Base-by-base conservation (phyloP, 305 asterid species). In the Fraxinus albicans region DNA sequence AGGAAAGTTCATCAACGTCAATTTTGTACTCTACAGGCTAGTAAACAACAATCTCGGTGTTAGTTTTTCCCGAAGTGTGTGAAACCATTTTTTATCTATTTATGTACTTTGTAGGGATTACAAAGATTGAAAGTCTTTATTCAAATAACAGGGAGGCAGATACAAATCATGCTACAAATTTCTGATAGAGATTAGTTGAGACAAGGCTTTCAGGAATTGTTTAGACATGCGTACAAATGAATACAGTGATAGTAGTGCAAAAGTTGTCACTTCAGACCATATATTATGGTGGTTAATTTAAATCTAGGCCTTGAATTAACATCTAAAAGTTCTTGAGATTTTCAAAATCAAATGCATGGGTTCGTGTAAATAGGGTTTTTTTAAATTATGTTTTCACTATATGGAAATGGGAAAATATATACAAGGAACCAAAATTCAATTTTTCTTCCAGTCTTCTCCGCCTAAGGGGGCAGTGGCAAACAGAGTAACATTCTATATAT, bases 11-110 rank as follows among this genome's bases (percentile, higher is more conserved):
- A 21, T 34, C 65, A 34, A 73, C 7, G 5, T 10, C 15, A 29
- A 47, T 67, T 73, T 74, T 82, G 36, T 29, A 69, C 67, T 80
- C 81, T 29, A 76, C 50, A 25, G 50, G 38, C 40, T 3, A 23
- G 58, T 73, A 12, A 53, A 73, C 55, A 70, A 47, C 23, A 65
- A 75, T 36, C 60, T 69, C 2, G 10, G 6, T 17, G 42, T 50
- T 72, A 58, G 70, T 65, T 44, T 23, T 40, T 33, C 79, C 13
- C 60, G 3, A 38, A 38, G 80, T 34, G 47, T 29, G 65, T 73
- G 35, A 73, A 67, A 21, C 73, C 34, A 23, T 13, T 19, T 50
- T 44, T 25, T 21, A 82, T 63, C 33, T 65, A 65, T 27, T 10
- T 69, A 27, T 27, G 40, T 23, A 69, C 75, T 69, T 69, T 2